phyloP scores from a whole-genome alignment of 495 filamentous ascomycete species.

The Baudoinia panamericana region DNA sequence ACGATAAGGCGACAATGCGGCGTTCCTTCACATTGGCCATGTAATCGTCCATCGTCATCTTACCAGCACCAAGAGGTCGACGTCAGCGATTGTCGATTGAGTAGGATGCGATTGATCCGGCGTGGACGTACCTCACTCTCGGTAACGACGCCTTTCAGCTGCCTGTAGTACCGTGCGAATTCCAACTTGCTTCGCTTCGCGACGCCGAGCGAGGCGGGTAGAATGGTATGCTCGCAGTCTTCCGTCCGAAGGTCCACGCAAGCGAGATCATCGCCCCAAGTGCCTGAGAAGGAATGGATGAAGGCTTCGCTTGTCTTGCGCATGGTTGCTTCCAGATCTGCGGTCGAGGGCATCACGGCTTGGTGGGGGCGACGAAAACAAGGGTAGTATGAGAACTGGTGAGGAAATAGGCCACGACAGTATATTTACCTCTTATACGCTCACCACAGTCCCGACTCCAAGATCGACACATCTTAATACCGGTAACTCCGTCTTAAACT shows the following conservation, averaged over 20 bases:
- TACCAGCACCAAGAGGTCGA: no score
- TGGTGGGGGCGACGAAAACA: no score
- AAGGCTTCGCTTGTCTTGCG: slow-evolving; percentile 27
- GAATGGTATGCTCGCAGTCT: slow-evolving; percentile 1
- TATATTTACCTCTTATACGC: no score
- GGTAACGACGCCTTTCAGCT: neutral
- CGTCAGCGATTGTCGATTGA: neutral
- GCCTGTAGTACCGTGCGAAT: neutral
- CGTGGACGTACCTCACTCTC: neutral
- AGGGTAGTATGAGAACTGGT: no score
- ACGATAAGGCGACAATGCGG: neutral
- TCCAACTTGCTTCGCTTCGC: neutral
- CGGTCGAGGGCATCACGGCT: neutral
- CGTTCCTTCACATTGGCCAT: neutral
- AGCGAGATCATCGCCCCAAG: neutral
- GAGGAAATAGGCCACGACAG: no score
- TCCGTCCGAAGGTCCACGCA: neutral
- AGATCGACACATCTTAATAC: no score
- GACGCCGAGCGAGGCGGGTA: neutral
- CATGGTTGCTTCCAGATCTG: neutral
- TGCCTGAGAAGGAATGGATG: slow-evolving; percentile 40
- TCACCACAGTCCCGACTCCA: no score
- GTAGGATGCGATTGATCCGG: neutral
- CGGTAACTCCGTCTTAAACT: no score
- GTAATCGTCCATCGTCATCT: slow-evolving; percentile 2